A percentile compares a stretch with the other conserved stretches of the same genome.
These are phyloP conservation scores for Sarocladiaceae sp. DNA, from an alignment of 2,329 filamentous ascomycete genomes.

Conservation along the genomic window DNA sequence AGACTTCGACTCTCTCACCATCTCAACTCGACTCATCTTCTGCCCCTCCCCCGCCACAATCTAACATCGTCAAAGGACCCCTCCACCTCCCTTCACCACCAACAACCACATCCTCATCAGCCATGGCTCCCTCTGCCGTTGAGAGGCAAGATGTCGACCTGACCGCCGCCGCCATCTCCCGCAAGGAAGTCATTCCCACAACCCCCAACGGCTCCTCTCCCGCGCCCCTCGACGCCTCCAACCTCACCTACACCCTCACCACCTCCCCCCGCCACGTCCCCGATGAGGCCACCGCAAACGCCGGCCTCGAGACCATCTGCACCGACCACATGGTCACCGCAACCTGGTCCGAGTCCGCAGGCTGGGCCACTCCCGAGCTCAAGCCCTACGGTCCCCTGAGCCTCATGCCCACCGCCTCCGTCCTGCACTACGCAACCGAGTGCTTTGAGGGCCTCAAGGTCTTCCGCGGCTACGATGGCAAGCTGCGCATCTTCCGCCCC, in stretches of 20 bases:
- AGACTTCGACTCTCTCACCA: no score
- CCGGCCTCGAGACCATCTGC: slow-evolving; percentile 49
- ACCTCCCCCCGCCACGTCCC: slow-evolving; percentile 46
- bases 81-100: background rate
- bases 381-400: slow-evolving; percentile 70
- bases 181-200: slow-evolving; percentile 34
- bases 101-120: background rate
- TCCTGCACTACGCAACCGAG: slow-evolving; percentile 83
- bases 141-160: slow-evolving; percentile 43
- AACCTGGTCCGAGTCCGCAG: slow-evolving; percentile 56
- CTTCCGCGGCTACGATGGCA: slow-evolving; percentile 72
- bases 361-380: slow-evolving; percentile 70
- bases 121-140: slow-evolving; percentile 43
- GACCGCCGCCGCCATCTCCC: slow-evolving; percentile 44
- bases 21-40: no score
- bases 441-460: slow-evolving; percentile 84
- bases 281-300: slow-evolving; percentile 38
- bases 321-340: slow-evolving; percentile 87
- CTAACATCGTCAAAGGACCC: background rate
- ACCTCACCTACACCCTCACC: slow-evolving; percentile 49
- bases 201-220: slow-evolving; percentile 27
- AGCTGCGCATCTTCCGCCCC: slow-evolving; percentile 72
- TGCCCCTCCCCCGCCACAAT: no score
- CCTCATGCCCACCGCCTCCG: slow-evolving; percentile 74
- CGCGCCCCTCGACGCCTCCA: slow-evolving; percentile 54